Percentiles rank a stretch among this genome's conserved stretches.
Evolutionary conservation across 352 stramenopile genomes (phyloP).

Genomic region (Globisporangium solare): DNA sequence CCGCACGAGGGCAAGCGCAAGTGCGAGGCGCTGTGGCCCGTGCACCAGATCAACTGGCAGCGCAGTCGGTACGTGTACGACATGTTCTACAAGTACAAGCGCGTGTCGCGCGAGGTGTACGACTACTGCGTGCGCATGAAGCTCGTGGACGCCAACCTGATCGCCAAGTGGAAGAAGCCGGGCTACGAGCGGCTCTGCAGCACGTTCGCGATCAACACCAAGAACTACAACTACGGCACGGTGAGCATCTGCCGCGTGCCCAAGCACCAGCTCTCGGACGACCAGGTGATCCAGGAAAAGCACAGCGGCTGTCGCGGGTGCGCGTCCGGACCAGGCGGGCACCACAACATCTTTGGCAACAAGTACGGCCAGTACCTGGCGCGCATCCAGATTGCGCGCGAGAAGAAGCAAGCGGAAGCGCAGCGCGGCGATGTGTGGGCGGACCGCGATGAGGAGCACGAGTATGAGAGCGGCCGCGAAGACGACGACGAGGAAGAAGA

Average conservation of each 20-base stretch:
- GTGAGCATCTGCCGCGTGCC: constrained; percentile 98
- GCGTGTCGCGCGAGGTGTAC: constrained; percentile 95
- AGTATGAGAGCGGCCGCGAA: constrained; percentile 41
- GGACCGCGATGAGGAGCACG: constrained; percentile 56
- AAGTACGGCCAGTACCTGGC: constrained; percentile 99
- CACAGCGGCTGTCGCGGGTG: constrained; percentile 97
- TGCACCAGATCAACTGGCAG: constrained; percentile 99
- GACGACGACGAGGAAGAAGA: constrained; percentile 26
- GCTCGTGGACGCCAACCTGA: constrained; percentile 95
- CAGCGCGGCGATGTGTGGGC: constrained; percentile 39
- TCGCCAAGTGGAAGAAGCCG: constrained; percentile 99
- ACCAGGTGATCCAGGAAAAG: constrained; percentile 87
- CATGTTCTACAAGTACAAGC: constrained; percentile 97
- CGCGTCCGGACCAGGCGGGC: constrained; percentile 89
- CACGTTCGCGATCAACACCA: constrained; percentile 98
- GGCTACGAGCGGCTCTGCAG: constrained; percentile 98
- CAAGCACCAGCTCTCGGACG: constrained; percentile 88
- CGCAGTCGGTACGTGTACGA: constrained; percentile 98
- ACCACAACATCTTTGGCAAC: constrained; percentile 99
- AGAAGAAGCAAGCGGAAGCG: constrained; percentile 41
- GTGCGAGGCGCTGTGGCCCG: constrained; percentile 97
- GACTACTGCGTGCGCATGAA: constrained; percentile 96
- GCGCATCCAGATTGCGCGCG: constrained; percentile 92
- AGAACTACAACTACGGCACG: constrained; percentile 99
- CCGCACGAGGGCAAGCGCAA: constrained; percentile 96